These are phyloP conservation scores for Zymoseptoria tritici DNA, from an alignment of 2,329 filamentous ascomycete species.

Conservation along the genomic window DNA sequence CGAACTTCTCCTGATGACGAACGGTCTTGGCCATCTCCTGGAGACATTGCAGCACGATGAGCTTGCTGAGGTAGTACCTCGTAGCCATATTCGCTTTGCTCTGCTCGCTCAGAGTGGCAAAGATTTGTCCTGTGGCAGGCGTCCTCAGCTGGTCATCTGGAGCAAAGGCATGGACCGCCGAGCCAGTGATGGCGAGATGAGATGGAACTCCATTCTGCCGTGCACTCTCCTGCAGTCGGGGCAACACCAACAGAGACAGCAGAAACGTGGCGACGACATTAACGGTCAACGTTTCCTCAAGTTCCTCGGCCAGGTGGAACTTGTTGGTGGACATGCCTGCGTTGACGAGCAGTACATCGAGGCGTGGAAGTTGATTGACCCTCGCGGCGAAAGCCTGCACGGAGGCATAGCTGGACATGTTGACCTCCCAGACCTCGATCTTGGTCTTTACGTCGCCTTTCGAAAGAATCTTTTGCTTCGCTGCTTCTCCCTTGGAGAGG, in stretches of 20 bases:
- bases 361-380: slow-evolving; percentile 11
- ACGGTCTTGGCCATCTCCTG: slow-evolving; percentile 9
- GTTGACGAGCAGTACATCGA: slow-evolving; percentile 23
- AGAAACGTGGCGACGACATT: slow-evolving; percentile 48
- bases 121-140: slow-evolving; percentile 14
- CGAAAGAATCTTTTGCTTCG: slow-evolving; percentile 30
- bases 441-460: slow-evolving; percentile 19
- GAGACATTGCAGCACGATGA: slow-evolving; percentile 15
- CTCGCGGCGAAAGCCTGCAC: slow-evolving; percentile 26
- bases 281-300: slow-evolving; percentile 43
- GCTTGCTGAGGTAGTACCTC: slow-evolving; percentile 17
- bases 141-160: slow-evolving; percentile 42
- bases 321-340: slow-evolving; percentile 33
- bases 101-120: slow-evolving; percentile 8
- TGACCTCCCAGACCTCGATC: slow-evolving; percentile 38
- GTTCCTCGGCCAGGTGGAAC: slow-evolving; percentile 33
- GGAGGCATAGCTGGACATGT: slow-evolving; percentile 31
- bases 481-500: slow-evolving; percentile 36
- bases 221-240: slow-evolving; percentile 41
- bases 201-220: slow-evolving; percentile 14
- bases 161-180: slow-evolving; percentile 37
- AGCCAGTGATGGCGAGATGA: slow-evolving; percentile 31
- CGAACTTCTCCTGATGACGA: background rate
- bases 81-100: slow-evolving; percentile 8
- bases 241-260: slow-evolving; percentile 42